These are phyloP conservation scores for Fonsecaea nubica DNA, from an alignment of 2,329 filamentous ascomycete genomes.

Conservation along the genomic window DNA sequence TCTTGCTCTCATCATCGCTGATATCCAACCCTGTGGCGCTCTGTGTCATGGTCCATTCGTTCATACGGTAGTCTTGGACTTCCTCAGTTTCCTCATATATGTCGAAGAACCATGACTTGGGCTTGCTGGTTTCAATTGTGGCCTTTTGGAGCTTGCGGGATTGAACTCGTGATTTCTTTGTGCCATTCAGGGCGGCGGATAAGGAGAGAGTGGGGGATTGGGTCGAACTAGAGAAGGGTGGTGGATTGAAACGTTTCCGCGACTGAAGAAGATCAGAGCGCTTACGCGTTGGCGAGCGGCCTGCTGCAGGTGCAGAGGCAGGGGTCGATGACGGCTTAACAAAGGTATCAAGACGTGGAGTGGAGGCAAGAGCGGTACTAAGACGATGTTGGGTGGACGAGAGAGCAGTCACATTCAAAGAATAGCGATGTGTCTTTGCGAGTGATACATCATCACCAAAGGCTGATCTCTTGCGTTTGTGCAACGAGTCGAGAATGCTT, in stretches of 20 bases:
- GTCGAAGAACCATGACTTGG: slow-evolving; percentile 80
- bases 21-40: slow-evolving; percentile 82
- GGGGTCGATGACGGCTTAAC: slow-evolving; percentile 51
- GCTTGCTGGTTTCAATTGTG: slow-evolving; percentile 64
- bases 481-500: slow-evolving; percentile 55
- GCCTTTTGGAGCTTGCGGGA: slow-evolving; percentile 37
- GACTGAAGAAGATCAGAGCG: slow-evolving; percentile 74
- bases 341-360: slow-evolving; percentile 37
- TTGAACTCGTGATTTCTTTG: slow-evolving; percentile 43
- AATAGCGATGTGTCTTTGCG: slow-evolving; percentile 59
- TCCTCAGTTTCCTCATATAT: slow-evolving; percentile 93
- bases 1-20: slow-evolving; percentile 77
- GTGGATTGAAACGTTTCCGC: slow-evolving; percentile 75
- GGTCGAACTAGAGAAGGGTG: slow-evolving; percentile 60
- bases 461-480: slow-evolving; percentile 51
- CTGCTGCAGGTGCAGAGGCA: slow-evolving; percentile 69
- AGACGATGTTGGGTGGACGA: slow-evolving; percentile 27
- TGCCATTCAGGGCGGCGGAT: slow-evolving; percentile 80
- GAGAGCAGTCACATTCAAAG: slow-evolving; percentile 46
- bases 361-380: slow-evolving; percentile 31
- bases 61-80: slow-evolving; percentile 85
- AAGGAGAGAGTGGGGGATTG: slow-evolving; percentile 77
- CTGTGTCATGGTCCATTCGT: slow-evolving; percentile 71
- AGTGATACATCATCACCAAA: slow-evolving; percentile 43
- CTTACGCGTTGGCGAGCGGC: slow-evolving; percentile 76